These are phyloP conservation scores for Brassica napus DNA, from an alignment of 345 rosid species.

Conservation along the genomic window Da-Ae NC_063440.1:4504001-4504500, in stretches of 20 bases:
- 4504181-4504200: conserved; percentile 89
- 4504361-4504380: neutral
- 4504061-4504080: too few relatives aligned
- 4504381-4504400: neutral
- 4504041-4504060: conserved; percentile 42
- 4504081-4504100: too few relatives aligned
- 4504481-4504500: too few relatives aligned
- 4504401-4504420: too few relatives aligned
- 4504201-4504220: conserved; percentile 83
- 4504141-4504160: conserved; percentile 59
- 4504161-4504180: conserved; percentile 86
- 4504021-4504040: conserved; percentile 75
- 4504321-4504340: neutral
- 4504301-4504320: neutral
- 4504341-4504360: neutral
- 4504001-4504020: conserved; percentile 71
- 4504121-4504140: neutral
- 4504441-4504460: too few relatives aligned
- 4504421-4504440: too few relatives aligned
- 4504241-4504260: conserved; percentile 71
- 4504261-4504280: neutral
- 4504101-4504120: neutral
- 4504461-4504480: too few relatives aligned
- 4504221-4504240: conserved; percentile 58
- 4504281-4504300: neutral